Conservation (phyloP, 495 filamentous ascomycete genomes). For the Parathielavia appendiculata region DNA sequence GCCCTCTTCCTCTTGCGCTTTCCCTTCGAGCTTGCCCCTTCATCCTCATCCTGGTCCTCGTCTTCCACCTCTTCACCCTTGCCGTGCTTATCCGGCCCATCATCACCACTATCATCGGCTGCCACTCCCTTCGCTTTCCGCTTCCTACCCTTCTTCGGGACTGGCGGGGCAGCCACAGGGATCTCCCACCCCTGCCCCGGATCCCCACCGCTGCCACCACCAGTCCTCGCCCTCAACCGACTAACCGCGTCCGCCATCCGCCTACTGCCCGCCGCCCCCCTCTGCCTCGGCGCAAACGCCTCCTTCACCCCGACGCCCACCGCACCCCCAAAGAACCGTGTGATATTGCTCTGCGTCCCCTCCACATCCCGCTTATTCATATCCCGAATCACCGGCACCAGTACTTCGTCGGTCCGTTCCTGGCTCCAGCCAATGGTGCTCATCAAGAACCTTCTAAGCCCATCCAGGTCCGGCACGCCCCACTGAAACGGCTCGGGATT, state of each 20-base stretch:
- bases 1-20: conserved; percentile 23
- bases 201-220: conserved; percentile 12
- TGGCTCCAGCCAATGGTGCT: conserved; percentile 86
- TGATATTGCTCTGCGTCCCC: conserved; percentile 94
- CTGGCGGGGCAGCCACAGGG: conserved; percentile 21
- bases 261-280: conserved; percentile 57
- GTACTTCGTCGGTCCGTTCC: conserved; percentile 87
- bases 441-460: conserved; percentile 81
- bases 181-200: conserved; percentile 20
- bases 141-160: conserved; percentile 23
- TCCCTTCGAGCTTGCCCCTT: conserved; percentile 15
- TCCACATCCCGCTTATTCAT: conserved; percentile 84
- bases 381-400: conserved; percentile 88
- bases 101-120: conserved; percentile 29
- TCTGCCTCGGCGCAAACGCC: conserved; percentile 73
- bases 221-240: conserved; percentile 49
- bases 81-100: conserved; percentile 17
- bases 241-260: conserved; percentile 79
- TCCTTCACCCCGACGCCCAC: conserved; percentile 45
- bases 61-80: conserved; percentile 17
- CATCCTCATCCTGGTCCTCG: conserved; percentile 25
- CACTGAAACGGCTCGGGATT: conserved; percentile 79
- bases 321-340: conserved; percentile 64
- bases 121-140: conserved; percentile 18
- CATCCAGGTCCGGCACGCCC: conserved; percentile 90